Percentiles rank a stretch among this genome's conserved stretches.
Conservation (phyloP, 139 green algal species). For the Chlorella sp. region DNA sequence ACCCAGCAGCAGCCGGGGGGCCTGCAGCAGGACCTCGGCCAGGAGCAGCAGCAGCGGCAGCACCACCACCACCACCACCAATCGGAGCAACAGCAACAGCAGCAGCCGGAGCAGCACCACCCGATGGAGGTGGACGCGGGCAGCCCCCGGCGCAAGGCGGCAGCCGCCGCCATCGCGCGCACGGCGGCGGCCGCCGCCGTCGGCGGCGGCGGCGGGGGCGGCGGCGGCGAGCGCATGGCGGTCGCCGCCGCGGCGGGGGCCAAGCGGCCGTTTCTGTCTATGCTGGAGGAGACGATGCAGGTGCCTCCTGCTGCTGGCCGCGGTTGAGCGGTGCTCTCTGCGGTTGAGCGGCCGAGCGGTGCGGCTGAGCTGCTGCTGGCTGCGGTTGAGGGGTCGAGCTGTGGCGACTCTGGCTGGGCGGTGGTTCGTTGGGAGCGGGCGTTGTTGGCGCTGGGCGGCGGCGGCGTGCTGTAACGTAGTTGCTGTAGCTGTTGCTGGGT, state of each 20-base stretch:
- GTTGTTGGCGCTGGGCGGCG: too few species aligned
- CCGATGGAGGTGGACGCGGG: neutral
- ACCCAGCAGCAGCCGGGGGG: too few species aligned
- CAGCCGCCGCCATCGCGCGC: neutral
- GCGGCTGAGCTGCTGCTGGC: too few species aligned
- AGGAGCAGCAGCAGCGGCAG: neutral
- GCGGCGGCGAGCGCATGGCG: neutral
- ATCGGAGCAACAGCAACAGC: neutral
- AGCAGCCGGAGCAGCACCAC: neutral
- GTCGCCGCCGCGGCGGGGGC: neutral
- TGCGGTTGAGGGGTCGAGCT: too few species aligned
- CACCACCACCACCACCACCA: neutral
- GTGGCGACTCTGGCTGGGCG: too few species aligned
- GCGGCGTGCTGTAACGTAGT: too few species aligned
- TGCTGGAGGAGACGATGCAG: slow-evolving; percentile 41
- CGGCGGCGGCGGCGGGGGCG: neutral
- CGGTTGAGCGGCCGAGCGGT: too few species aligned
- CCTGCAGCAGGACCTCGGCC: too few species aligned
- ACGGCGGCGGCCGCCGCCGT: neutral
- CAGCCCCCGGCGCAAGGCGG: neutral
- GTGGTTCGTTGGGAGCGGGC: too few species aligned
- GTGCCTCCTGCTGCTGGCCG: too few species aligned
- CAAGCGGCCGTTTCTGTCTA: slow-evolving; percentile 23
- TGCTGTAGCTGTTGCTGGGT: too few species aligned
- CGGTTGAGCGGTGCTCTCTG: too few species aligned